These are phyloP conservation scores for Salvia miltiorrhiza DNA, from an alignment of 257 asterid species.

Conservation along the genomic window DNA sequence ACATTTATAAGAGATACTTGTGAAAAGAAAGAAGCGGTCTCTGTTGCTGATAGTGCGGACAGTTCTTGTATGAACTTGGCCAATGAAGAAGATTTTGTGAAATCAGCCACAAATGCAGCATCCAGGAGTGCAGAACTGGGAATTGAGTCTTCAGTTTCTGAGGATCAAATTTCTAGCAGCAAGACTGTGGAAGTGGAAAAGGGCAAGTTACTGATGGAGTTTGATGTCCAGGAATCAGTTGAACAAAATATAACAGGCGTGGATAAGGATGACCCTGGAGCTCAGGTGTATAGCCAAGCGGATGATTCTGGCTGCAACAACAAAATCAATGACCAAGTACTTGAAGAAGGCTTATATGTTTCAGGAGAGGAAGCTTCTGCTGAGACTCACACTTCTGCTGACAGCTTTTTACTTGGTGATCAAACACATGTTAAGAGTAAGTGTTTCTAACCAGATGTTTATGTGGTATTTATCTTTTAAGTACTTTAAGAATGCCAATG, in stretches of 20 bases:
- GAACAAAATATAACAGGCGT: conserved; percentile 12
- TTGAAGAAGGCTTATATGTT: conserved; percentile 21
- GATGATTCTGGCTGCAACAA: conserved; percentile 17
- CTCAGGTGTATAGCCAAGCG: not conserved
- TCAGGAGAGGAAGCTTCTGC: conserved; percentile 14
- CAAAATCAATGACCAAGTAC: conserved; percentile 4
- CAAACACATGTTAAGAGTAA: conserved; percentile 30
- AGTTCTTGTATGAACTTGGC: conserved; percentile 12
- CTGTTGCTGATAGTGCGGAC: conserved; percentile 14
- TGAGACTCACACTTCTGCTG: conserved; percentile 11
- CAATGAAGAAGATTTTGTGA: conserved; percentile 9
- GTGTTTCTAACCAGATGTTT: conserved; percentile 16
- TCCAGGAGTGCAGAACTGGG: conserved; percentile 5
- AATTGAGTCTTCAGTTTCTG: not conserved
- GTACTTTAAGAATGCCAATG: not conserved
- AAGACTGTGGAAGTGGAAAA: conserved; percentile 12
- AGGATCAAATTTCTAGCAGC: conserved; percentile 12
- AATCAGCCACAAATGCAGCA: conserved; percentile 14
- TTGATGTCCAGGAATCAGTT: conserved; percentile 7
- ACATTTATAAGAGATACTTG: not conserved
- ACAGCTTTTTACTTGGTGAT: conserved; percentile 2
- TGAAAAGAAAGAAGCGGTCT: conserved; percentile 8
- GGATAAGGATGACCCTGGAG: conserved; percentile 21
- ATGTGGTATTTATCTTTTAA: not conserved
- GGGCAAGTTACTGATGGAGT: conserved; percentile 3